These are phyloP conservation scores for Eucalyptus pumila DNA, from an alignment of 345 rosid species.

Conservation along the genomic window DNA sequence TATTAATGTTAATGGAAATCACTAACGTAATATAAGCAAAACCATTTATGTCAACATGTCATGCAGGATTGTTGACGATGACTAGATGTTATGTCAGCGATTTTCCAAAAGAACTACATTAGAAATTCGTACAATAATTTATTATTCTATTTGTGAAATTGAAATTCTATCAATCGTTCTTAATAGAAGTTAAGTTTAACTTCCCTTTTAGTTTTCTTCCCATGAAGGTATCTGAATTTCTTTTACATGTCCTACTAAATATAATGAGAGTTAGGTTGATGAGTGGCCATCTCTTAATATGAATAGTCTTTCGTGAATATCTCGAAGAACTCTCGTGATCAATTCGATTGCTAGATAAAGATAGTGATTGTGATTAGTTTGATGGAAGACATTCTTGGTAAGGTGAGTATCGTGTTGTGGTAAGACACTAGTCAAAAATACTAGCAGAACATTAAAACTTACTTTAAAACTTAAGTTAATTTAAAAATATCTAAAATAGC, in stretches of 20 bases:
- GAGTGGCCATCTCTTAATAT: neutral
- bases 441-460: neutral
- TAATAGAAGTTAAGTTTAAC: neutral
- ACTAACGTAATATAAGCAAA: neutral
- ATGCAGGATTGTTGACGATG: accelerated
- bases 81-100: accelerated
- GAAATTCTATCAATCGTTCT: neutral
- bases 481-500: neutral
- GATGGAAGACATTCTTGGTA: neutral
- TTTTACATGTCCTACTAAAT: neutral
- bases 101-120: neutral
- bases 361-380: neutral
- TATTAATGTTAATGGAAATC: neutral
- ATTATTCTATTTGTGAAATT: neutral
- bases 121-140: accelerated
- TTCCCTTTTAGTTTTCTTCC: neutral
- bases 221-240: neutral
- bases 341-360: neutral
- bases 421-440: neutral
- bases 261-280: neutral
- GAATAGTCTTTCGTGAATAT: neutral
- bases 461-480: neutral
- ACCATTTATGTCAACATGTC: neutral
- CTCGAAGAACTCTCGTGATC: neutral
- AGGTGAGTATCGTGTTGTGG: neutral